Base-by-base conservation (phyloP, 75 land plant species). In the Selaginella moellendorffii region DNA sequence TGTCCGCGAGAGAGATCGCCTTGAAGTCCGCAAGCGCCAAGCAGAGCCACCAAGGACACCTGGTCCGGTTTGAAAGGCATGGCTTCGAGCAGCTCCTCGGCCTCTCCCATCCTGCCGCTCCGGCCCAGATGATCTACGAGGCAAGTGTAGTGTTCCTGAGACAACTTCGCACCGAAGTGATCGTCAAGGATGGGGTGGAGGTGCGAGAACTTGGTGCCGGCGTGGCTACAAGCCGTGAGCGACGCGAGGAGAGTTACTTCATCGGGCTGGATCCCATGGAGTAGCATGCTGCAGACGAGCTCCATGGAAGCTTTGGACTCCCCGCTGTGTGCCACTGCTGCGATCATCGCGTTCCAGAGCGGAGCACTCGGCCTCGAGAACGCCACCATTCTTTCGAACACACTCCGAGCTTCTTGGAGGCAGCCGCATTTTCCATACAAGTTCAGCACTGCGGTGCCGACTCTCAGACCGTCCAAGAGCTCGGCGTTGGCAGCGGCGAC, bases 41-140 rank as follows among this genome's bases (percentile, higher is more conserved):
- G 74, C 36, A 80, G 60, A 30, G 80, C 67, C 30, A 64, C 70
- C 80, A 75, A 77, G 20, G 67, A 31, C 51, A 77, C 61, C 17
- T 27, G 29, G 54, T 80, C 82, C 21, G 77, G 65, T 65, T 74
- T 58, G 61, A 77, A 56, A 20, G 82, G 82, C 83, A 81, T 81
- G 10, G 62, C 25, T 9, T 58, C 14, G 0, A 81, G 63, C 24
- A 81, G 62, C 62, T 72, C 62, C 42, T 74, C 73, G 0, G 83
- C 83, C 59, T 77, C 80, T 9, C 18, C 30, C 2, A 81, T 61
- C 52, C 27, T 23, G 0, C 83, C 83, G 24, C 70, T 31, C 5
- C 78, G 74, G 24, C 80, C 78, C 24, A 81, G 70, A 52, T 77
- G 80, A 75, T 81, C 70, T 5, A 81, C 70, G 25, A 78, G 27